Evolutionary conservation across 306 rosid species (phyloP), one percentile per base, ranked within the genome.

Genomic region (Pueraria montana): DNA sequence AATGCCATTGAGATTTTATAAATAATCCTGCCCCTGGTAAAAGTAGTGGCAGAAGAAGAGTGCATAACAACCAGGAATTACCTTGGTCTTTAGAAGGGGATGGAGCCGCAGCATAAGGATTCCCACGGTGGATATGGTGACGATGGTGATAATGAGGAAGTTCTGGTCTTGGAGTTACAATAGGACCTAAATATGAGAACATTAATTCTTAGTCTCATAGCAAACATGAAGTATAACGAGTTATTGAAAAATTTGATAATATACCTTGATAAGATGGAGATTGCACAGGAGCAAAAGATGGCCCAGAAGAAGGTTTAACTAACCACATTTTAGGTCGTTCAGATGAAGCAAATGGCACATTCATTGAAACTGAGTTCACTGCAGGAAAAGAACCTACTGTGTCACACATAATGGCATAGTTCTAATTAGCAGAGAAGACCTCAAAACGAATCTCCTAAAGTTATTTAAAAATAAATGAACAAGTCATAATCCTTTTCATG

Each of bases 21-120:
- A 67, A 50, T 20, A 48, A 62, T 46, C 65, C 72, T 13, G 63
- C 5, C 76, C 83, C 26, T 0, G 55, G 59, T 30, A 48, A 32
- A 70, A 36, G 62, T 78, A 71, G 42, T 42, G 24, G 72, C 48
- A 64, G 82, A 77, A 50, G 55, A 64, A 69, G 62, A 61, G 32
- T 5, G 30, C 58, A 34, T 53, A 72, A 67, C 85, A 42, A 38
- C 50, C 6, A 16, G 24, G 87, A 62, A 50, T 80, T 87, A 92
- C 98, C 97, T 89, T 86, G 91, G 72, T 78, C 87, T 77, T 87
- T 88, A 68, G 92, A 86, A 52, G 96, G 97, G 52, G 93, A 78
- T 23, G 94, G 92, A 79, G 97, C 90, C 69, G 67, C 53, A 43
- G 82, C 76, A 87, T 21, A 85, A 76, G 93, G 87, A 49, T 82